Percentiles rank a stretch among this genome's conserved stretches.
phyloP scores from a whole-genome alignment of 2,329 filamentous ascomycete genomes.

The Fusarium sp. region DNA sequence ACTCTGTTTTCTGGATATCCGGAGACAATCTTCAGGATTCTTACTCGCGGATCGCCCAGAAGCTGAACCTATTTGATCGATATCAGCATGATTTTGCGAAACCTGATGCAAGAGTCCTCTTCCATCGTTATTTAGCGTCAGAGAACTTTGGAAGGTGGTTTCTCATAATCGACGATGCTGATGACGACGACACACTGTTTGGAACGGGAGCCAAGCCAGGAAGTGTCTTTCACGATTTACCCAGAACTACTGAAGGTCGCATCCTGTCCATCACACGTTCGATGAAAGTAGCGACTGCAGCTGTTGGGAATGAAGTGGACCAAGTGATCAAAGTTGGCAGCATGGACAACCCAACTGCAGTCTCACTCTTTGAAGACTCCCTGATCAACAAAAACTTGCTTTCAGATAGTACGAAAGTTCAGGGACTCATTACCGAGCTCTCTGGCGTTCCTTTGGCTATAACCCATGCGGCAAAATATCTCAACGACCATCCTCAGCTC shows the following conservation, averaged over 20 bases:
- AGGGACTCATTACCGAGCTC: rapidly evolving
- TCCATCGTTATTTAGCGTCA: background rate
- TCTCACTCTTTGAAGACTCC: background rate
- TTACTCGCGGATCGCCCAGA: background rate
- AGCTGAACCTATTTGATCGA: background rate
- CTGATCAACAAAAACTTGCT: background rate
- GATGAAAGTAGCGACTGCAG: background rate
- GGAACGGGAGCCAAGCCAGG: rapidly evolving
- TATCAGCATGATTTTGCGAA: background rate
- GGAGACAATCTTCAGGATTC: background rate
- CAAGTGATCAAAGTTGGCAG: background rate
- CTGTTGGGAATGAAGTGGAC: background rate
- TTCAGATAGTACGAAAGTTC: rapidly evolving
- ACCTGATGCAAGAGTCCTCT: background rate
- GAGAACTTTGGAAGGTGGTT: background rate
- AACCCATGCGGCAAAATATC: background rate
- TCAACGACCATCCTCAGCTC: background rate
- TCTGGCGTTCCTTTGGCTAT: background rate
- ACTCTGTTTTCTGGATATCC: background rate
- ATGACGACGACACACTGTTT: background rate
- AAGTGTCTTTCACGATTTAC: background rate
- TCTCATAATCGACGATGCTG: background rate
- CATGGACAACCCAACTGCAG: rapidly evolving
- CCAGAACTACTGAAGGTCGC: rapidly evolving
- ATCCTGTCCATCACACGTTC: background rate